Percentiles rank a stretch among this genome's conserved stretches.
Conservation (phyloP, 208 protist genomes). For the Acanthamoeba royreba region DNA sequence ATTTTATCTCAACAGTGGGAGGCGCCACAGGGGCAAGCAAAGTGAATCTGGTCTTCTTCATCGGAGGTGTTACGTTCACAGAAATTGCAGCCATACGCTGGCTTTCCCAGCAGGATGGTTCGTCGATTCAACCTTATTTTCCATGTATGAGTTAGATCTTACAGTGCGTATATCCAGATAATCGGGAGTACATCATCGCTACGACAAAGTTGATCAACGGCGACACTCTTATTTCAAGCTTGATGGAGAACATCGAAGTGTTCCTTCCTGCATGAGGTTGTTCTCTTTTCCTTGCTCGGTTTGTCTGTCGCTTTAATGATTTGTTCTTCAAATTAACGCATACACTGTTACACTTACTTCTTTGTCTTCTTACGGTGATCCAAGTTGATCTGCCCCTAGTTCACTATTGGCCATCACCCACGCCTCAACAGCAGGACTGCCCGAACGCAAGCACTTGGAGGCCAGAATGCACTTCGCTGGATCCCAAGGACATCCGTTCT, state of each 20-base stretch:
- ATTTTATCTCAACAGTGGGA: conserved; percentile 29
- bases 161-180: neutral
- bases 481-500: too few relatives aligned
- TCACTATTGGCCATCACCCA: too few relatives aligned
- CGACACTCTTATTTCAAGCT: conserved; percentile 50
- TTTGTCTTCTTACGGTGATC: too few relatives aligned
- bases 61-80: conserved; percentile 90
- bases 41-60: conserved; percentile 87
- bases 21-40: neutral
- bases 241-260: conserved; percentile 17
- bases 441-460: too few relatives aligned
- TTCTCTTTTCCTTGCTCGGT: too few relatives aligned
- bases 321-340: too few relatives aligned
- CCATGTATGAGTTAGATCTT: neutral
- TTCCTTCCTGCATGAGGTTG: neutral
- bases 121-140: neutral
- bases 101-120: conserved; percentile 69
- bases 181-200: conserved; percentile 72
- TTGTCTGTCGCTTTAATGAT: too few relatives aligned
- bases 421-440: too few relatives aligned
- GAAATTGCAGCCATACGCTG: conserved; percentile 91
- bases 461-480: too few relatives aligned
- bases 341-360: too few relatives aligned
- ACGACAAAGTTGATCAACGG: conserved; percentile 80
- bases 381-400: too few relatives aligned